These are phyloP conservation scores for Agrocybe pediades DNA, from an alignment of 768 basidiomycete species.

Conservation along the genomic window DNA sequence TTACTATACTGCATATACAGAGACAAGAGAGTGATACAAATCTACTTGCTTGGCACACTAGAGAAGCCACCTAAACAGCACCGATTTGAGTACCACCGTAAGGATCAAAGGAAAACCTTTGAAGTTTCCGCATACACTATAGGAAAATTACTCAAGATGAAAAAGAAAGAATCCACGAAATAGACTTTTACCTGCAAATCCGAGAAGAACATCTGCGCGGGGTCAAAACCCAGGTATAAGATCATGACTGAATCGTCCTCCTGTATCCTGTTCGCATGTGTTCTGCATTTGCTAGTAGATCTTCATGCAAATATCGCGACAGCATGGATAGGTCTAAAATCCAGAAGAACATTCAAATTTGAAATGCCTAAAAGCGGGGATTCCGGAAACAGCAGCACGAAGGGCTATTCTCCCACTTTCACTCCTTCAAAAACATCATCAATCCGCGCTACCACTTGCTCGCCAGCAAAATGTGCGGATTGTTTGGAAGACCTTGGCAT, in stretches of 20 bases:
- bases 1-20: not conserved
- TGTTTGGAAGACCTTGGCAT: conserved; percentile 88
- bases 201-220: conserved; percentile 60
- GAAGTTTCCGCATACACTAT: conserved; percentile 73
- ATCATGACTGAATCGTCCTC: conserved; percentile 28
- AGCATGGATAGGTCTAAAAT: conserved; percentile 65
- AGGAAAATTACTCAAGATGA: conserved; percentile 37
- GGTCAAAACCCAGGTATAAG: conserved; percentile 83
- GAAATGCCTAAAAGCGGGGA: conserved; percentile 9
- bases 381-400: conserved; percentile 84
- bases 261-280: conserved; percentile 45
- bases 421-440: conserved; percentile 70
- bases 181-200: conserved; percentile 66
- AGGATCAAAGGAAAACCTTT: conserved; percentile 82
- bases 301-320: conserved; percentile 71
- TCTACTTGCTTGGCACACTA: conserved; percentile 54
- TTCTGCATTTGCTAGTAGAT: conserved; percentile 44
- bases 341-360: conserved; percentile 85
- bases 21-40: conserved; percentile 15
- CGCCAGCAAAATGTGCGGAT: conserved; percentile 62
- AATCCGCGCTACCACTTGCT: conserved; percentile 87
- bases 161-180: conserved; percentile 1
- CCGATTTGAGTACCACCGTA: conserved; percentile 81
- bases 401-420: conserved; percentile 84
- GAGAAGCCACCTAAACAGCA: conserved; percentile 83